A percentile compares a stretch with the other conserved stretches of the same genome.
phyloP scores from a whole-genome alignment of 352 stramenopile genomes.

The Pythium scleroteichum region DNA sequence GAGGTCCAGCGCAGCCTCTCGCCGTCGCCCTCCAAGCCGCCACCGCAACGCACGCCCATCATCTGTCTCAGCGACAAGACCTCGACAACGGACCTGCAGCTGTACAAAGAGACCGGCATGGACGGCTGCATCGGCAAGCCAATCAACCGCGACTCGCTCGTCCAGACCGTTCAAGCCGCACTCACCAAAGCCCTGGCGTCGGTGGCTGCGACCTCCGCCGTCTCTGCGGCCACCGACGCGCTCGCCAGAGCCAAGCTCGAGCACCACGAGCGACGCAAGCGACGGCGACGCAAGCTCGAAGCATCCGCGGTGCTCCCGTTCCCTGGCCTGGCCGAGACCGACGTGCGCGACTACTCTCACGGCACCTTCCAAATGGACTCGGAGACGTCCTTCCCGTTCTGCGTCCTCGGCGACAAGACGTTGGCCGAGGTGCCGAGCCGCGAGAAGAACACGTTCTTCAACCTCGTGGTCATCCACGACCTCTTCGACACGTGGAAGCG shows the following conservation, averaged over 20 bases:
- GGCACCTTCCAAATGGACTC: constrained; percentile 91
- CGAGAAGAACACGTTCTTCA: constrained; percentile 82
- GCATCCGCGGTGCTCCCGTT: constrained; percentile 44
- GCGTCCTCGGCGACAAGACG: constrained; percentile 67
- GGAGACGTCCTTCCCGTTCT: constrained; percentile 92
- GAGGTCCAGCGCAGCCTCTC: constrained; percentile 65
- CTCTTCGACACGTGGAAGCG: constrained; percentile 95
- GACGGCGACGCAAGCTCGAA: constrained; percentile 40
- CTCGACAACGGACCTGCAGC: constrained; percentile 62
- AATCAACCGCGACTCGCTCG: constrained; percentile 55
- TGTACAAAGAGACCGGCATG: constrained; percentile 90
- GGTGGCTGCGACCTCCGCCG: constrained; percentile 11
- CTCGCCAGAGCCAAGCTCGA: constrained; percentile 49
- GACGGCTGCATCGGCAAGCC: constrained; percentile 91
- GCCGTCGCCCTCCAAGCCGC: constrained; percentile 3
- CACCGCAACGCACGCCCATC: constrained; percentile 47
- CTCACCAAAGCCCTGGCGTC: constrained; percentile 34
- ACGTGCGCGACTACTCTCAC: constrained; percentile 49
- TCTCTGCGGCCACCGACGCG: constrained; percentile 37
- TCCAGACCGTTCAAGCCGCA: constrained; percentile 81
- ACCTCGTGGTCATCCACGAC: constrained; percentile 95
- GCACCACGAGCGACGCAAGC: constrained; percentile 39
- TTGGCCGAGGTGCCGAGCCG: not conserved
- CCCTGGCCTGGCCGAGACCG: constrained; percentile 45
- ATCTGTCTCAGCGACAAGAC: constrained; percentile 76